Base-by-base conservation (phyloP, 441 rosid genomes). In the Omphalea diandra region DNA sequence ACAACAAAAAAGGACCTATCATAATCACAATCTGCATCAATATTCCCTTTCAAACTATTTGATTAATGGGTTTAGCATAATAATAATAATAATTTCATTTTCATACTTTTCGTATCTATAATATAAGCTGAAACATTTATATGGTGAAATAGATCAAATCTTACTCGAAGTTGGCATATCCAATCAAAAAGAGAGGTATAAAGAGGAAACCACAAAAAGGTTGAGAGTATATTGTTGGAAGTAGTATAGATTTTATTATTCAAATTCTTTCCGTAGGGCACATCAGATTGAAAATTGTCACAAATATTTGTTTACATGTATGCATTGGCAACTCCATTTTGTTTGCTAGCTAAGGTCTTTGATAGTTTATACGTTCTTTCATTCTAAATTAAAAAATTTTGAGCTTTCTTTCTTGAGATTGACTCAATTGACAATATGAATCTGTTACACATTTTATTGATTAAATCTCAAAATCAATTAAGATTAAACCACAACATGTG, bases 111-210 rank as follows among this genome's bases (percentile, higher is more conserved):
- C 9, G 6, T 3, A 3, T 7, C 61, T 14, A 52, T 9, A 27
- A 40, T 40, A n/a, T 41, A 54, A 24, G 12, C 52, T 56, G 41
- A 31, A 56, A n/a, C n/a, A 68, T 26, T 54, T 29, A n/a, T 41
- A 68, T 11, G 31, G 43, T 68, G 50, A 31, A 41, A 43, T 20
- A 43, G 52, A 41, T 26, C 22, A 67, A 38, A 52, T 67, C 4
- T 67, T 52, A 67, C 38, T 67, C 40, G 33, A 53, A 53, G 40
- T 26, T 50, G 71, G 60, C 52, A 53, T 67, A 44, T 52, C 70
- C 70, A 35, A 66, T 66, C 35, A 52, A 66, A 47, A 36, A 52
- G 60, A 12, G 33, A 4, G 26, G 60, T 52, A 52, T 66, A 52
- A 52, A 36, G 60, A 66, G 31, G 35, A 50, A 53, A 14, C 20